Evolutionary conservation across 2,329 filamentous ascomycete species (phyloP), one percentile per base, ranked within the genome.

Genomic region (Colletotrichum sp.): DNA sequence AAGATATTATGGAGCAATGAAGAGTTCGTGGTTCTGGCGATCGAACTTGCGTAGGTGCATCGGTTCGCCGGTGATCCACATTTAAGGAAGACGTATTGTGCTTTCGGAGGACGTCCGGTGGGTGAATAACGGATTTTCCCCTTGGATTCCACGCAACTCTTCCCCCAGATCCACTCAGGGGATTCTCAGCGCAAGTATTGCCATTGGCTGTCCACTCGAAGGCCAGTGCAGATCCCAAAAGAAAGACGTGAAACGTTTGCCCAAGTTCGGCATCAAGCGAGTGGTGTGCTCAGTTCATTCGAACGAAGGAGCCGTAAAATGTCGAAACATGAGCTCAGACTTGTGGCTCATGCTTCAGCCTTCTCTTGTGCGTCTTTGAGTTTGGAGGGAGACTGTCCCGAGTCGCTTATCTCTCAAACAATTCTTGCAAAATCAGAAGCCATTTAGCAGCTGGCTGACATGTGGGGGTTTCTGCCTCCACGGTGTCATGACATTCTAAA

Each of bases 291-390:
- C 24, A 18, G 61, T 66, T 72, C 55, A 18, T 72, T 72, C 32
- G 21, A 48, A 24, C 12, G 30, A 36, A 28, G 28, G 6, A 14
- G 16, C n/a, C 26, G 28, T 32, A 5, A 36, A 28, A 55, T 34
- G n/a, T 28, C 69, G 72, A 75, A 63, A 72, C 72, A 55, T 14
- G 30, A 57, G 39, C 63, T 68, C 69, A 34, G 69, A 75, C 63
- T n/a, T 28, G 16, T n/a, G 72, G 39, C 30, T 72, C 36, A 75
- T 68, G 69, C 61, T 63, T 39, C 7, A 10, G 16, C 28, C n/a
- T 14, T 43, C 36, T 10, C 21, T 26, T 10, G 43, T 7, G 10
- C 16, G 32, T 13, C 48, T 68, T 60, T 68, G 18, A 30, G 24
- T 68, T 60, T 68, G 65, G 16, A 48, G 10, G 14, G 1, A 68